These are phyloP conservation scores for Coemansia sp. DNA, from an alignment of 192 early-diverging fungal genomes.

Conservation along the genomic window DNA sequence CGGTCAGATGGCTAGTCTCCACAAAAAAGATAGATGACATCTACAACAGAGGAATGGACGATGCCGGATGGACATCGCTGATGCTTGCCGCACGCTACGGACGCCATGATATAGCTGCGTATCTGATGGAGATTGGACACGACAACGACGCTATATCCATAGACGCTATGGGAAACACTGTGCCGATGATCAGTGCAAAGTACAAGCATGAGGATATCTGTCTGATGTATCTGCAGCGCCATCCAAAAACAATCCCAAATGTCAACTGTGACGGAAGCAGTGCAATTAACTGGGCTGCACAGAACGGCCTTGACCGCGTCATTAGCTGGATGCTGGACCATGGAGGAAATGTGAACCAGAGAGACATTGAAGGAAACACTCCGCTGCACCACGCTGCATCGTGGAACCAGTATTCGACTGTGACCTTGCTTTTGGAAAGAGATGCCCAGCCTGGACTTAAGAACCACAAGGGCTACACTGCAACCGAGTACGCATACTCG, in stretches of 20 bases:
- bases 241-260: conserved; percentile 49
- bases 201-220: conserved; percentile 45
- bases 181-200: conserved; percentile 51
- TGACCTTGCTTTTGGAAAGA: conserved; percentile 32
- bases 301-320: conserved; percentile 45
- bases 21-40: conserved; percentile 42
- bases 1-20: conserved; percentile 36
- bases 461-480: conserved; percentile 53
- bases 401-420: conserved; percentile 47
- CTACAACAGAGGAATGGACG: conserved; percentile 37
- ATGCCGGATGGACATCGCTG: conserved; percentile 44
- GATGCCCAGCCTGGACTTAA: conserved; percentile 38
- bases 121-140: conserved; percentile 42
- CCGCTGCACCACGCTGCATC: conserved; percentile 50
- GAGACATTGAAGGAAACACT: conserved; percentile 53
- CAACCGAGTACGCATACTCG: conserved; percentile 49
- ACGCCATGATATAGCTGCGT: conserved; percentile 34
- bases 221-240: conserved; percentile 32
- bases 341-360: conserved; percentile 49
- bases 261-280: conserved; percentile 48
- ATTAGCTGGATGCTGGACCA: conserved; percentile 47
- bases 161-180: conserved; percentile 43
- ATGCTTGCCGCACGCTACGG: conserved; percentile 51
- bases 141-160: conserved; percentile 37
- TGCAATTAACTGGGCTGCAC: conserved; percentile 46